Percentiles rank a stretch among this genome's conserved stretches.
These are phyloP conservation scores for Ormosia semicastrata DNA, from an alignment of 306 rosid genomes.

Conservation along the genomic window DNA sequence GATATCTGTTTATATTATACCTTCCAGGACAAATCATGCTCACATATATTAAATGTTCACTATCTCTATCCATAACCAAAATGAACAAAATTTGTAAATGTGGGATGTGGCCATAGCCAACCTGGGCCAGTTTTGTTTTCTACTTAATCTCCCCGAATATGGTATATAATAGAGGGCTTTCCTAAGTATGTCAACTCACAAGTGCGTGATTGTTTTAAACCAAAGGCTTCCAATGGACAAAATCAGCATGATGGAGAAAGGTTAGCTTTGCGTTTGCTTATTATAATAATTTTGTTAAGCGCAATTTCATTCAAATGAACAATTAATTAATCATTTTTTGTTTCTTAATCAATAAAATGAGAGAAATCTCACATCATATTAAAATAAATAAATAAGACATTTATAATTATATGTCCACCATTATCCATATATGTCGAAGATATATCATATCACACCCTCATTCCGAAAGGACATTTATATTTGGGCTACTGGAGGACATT, in stretches of 20 bases:
- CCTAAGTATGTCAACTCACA: neutral
- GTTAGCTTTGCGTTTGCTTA: neutral
- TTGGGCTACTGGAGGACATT: neutral
- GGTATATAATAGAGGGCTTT: neutral
- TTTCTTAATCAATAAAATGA: neutral
- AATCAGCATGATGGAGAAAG: neutral
- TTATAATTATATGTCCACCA: neutral
- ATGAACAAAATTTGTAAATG: neutral
- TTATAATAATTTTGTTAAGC: neutral
- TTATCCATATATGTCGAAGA: neutral
- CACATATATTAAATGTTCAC: neutral
- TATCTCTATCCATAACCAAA: neutral
- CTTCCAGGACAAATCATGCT: neutral
- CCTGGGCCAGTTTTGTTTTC: neutral
- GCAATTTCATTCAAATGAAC: neutral
- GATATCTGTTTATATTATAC: neutral
- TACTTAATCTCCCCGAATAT: neutral
- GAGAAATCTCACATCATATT: neutral
- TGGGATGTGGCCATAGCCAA: neutral
- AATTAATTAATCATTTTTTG: neutral
- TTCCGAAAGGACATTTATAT: neutral
- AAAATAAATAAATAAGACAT: neutral
- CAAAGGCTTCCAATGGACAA: neutral
- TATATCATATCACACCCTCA: neutral
- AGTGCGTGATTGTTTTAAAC: neutral